These are phyloP conservation scores for Wickerhamiella bombiphila DNA, from an alignment of 805 yeast genomes.

Conservation along the genomic window DNA sequence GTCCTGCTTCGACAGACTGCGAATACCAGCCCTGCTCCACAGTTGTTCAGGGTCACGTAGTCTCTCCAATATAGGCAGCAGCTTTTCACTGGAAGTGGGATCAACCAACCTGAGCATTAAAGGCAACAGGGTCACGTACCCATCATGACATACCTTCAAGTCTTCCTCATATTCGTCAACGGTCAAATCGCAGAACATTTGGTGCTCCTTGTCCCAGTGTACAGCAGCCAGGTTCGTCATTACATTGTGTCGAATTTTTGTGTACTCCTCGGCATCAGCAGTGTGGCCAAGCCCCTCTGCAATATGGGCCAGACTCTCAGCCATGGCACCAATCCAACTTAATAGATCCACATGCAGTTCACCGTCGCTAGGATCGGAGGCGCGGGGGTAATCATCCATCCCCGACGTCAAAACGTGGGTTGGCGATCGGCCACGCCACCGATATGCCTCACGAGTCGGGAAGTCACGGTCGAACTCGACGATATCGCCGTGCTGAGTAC, in stretches of 20 bases:
- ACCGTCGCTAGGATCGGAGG: constrained; percentile 63
- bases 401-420: constrained; percentile 87
- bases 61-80: constrained; percentile 39
- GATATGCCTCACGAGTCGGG: constrained; percentile 50
- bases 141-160: constrained; percentile 66
- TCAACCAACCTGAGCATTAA: constrained; percentile 53
- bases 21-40: constrained; percentile 65
- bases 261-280: constrained; percentile 45
- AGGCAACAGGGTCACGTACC: constrained; percentile 79
- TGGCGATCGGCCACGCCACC: constrained; percentile 87
- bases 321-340: constrained; percentile 90
- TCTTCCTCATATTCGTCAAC: constrained; percentile 59
- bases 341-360: constrained; percentile 83
- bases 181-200: constrained; percentile 70
- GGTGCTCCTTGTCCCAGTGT: constrained; percentile 63
- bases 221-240: constrained; percentile 49
- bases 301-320: constrained; percentile 61
- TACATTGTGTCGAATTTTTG: constrained; percentile 40
- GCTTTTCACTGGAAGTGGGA: constrained; percentile 31
- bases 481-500: constrained; percentile 61
- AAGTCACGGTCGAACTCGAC: constrained; percentile 52
- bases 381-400: constrained; percentile 88
- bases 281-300: constrained; percentile 45
- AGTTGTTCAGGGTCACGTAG: constrained; percentile 58
- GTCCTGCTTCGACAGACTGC: constrained; percentile 63